These are phyloP conservation scores for Ophiocordyceps unilateralis DNA, from an alignment of 2,329 filamentous ascomycete species.

Conservation along the genomic window DNA sequence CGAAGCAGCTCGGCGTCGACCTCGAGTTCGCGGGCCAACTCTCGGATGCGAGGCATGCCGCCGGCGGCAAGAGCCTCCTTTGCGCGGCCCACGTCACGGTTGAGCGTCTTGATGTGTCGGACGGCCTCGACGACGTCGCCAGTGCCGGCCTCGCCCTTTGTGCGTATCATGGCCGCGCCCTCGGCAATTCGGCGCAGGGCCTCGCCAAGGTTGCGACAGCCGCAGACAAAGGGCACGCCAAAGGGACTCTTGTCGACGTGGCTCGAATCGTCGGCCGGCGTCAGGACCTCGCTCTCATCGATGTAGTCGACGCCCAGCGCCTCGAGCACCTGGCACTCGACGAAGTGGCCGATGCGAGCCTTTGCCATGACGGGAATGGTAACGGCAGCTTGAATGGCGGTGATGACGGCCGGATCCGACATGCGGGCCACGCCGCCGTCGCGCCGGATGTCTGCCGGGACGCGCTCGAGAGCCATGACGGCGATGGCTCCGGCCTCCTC, in stretches of 20 bases:
- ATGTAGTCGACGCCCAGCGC: constrained; percentile 93
- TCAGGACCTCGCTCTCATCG: constrained; percentile 94
- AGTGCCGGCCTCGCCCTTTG: constrained; percentile 94
- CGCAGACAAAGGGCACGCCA: constrained; percentile 84
- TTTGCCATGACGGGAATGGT: constrained; percentile 99
- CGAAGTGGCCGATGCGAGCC: constrained; percentile 91
- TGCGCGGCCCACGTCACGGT: constrained; percentile 62
- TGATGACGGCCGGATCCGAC: constrained; percentile 89
- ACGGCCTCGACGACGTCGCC: constrained; percentile 96
- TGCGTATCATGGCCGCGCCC: constrained; percentile 96
- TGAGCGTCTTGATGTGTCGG: constrained; percentile 86
- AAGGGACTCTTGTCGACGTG: constrained; percentile 83
- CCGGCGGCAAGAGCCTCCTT: constrained; percentile 50
- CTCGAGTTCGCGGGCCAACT: constrained; percentile 66
- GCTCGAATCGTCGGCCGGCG: constrained; percentile 75
- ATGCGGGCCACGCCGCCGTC: constrained; percentile 92
- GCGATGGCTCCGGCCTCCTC: constrained; percentile 91
- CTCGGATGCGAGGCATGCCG: constrained; percentile 38
- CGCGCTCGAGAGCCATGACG: constrained; percentile 97
- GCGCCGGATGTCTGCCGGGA: constrained; percentile 85
- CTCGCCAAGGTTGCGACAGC: constrained; percentile 86
- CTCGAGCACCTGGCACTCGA: constrained; percentile 97
- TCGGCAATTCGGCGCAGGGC: constrained; percentile 80
- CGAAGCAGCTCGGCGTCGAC: constrained; percentile 63
- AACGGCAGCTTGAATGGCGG: constrained; percentile 83